Evolutionary conservation across 2,329 filamentous ascomycete species (phyloP), one percentile per base, ranked within the genome.

Genomic region (Boeremia lycopersici): DNA sequence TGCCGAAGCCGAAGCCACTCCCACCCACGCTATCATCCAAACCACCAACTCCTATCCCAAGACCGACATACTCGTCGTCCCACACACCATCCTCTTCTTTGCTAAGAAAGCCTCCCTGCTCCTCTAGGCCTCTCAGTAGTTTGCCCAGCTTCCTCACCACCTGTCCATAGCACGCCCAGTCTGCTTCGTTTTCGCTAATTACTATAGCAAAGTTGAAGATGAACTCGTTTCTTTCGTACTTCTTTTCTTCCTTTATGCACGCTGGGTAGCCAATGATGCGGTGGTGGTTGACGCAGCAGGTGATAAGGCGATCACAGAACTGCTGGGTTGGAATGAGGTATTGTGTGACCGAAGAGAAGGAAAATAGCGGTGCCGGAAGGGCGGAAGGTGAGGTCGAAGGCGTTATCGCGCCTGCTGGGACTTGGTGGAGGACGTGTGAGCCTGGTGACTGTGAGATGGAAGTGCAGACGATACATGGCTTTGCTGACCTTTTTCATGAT

Each of bases 141-240:
- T 88, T 84, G 2, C 93, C 95, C 45, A 98, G 81, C 67, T 96
- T 90, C 62, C 89, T 82, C 48, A 96, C 91, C 29, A 98, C 90
- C 60, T 87, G 88, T 74, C 93, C 91, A 73, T 91, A 96, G 30
- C 88, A 89, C 43, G 85, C 84, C 72, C 89, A 89, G 69, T 96
- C 90, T 4, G 72, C 73, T 12, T 83, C 80, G 30, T 83, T 79
- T 52, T 86, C 84, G 45, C 89, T 84, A 44, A 96, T 81, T 26
- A 96, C 89, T 39, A 98, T 81, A 55, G 91, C 92, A 71, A 98
- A 96, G 76, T 98, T 98, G 84, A 98, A 99, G 71, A 97, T 96
- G 80, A 97, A 98, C 75, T 96, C 91, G 76, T 96, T 96, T 54
- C 95, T 88, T 69, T 89, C 86, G 71, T 98, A 96, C 64, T 89